A percentile compares a stretch with the other conserved stretches of the same genome.
These are phyloP conservation scores for Raddia distichophylla DNA, from an alignment of 176 grass and related monocot genomes.

Conservation along the genomic window DNA sequence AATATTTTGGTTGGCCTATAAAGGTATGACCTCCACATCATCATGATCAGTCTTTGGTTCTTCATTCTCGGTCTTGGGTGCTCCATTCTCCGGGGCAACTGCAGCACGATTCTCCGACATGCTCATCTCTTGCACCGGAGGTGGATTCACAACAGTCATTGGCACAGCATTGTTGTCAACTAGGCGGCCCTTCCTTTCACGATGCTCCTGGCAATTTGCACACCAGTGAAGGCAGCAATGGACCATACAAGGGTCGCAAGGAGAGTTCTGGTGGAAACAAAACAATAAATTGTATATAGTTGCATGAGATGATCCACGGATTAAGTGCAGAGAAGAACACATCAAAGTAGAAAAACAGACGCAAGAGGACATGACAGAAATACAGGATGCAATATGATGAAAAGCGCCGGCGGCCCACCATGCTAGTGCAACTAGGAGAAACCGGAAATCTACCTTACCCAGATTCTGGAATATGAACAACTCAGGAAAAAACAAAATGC, in stretches of 20 bases:
- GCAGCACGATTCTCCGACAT: slow-evolving; percentile 35
- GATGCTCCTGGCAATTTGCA: slow-evolving; percentile 92
- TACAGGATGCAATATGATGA: background rate
- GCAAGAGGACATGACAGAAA: background rate
- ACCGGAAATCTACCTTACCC: background rate
- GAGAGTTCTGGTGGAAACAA: slow-evolving; percentile 67
- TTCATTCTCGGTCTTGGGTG: slow-evolving; percentile 26
- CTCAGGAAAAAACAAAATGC: background rate
- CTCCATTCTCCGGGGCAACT: slow-evolving; percentile 34
- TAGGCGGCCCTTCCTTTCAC: slow-evolving; percentile 78
- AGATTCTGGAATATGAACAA: background rate
- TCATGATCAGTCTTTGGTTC: slow-evolving; percentile 44
- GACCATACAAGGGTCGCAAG: slow-evolving; percentile 84
- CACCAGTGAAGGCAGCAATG: slow-evolving; percentile 98
- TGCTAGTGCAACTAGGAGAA: background rate
- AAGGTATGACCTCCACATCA: slow-evolving; percentile 68
- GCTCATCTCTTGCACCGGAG: slow-evolving; percentile 81
- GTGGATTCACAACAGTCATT: slow-evolving; percentile 92
- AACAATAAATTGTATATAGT: slow-evolving; percentile 9
- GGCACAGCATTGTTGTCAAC: slow-evolving; percentile 58
- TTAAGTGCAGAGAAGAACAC: background rate
- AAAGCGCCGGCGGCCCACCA: background rate
- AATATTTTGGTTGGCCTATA: slow-evolving; percentile 40
- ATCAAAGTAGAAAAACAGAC: background rate
- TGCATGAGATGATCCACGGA: background rate